Evolutionary conservation across 192 early-diverging fungal species (phyloP).

Genomic region (Coemansia sp.): DNA sequence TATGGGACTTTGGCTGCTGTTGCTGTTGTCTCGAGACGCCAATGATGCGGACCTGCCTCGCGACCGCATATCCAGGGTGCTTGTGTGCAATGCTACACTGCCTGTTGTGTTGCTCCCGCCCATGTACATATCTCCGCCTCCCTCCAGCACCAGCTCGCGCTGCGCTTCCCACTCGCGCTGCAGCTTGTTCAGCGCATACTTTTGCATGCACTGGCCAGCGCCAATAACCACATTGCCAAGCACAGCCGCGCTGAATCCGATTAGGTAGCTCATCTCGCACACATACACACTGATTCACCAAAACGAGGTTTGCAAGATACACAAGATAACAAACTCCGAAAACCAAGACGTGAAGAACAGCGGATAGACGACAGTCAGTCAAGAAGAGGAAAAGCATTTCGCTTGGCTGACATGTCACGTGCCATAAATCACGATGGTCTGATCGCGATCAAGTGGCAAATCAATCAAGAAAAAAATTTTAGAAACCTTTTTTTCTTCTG

Average conservation of each 20-base stretch:
- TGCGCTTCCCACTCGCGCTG: slow-evolving; percentile 39
- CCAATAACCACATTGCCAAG: slow-evolving; percentile 54
- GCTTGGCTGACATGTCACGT: background rate
- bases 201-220: slow-evolving; percentile 53
- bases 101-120: slow-evolving; percentile 3
- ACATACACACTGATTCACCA: background rate
- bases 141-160: slow-evolving; percentile 15
- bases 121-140: background rate
- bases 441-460: background rate
- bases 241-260: slow-evolving; percentile 43
- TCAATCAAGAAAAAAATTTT: background rate
- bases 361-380: too few relatives aligned
- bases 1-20: too few relatives aligned
- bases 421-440: background rate
- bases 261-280: slow-evolving; percentile 28
- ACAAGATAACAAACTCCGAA: background rate
- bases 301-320: background rate
- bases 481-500: background rate
- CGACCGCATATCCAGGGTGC: slow-evolving; percentile 22
- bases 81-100: slow-evolving; percentile 8
- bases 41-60: slow-evolving; percentile 11
- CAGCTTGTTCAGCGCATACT: slow-evolving; percentile 45
- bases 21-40: slow-evolving; percentile 1
- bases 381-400: too few relatives aligned
- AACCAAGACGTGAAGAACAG: too few relatives aligned